Evolutionary conservation across 192 early-diverging fungal genomes (phyloP).

Genomic region (Coemansia sp.): DNA sequence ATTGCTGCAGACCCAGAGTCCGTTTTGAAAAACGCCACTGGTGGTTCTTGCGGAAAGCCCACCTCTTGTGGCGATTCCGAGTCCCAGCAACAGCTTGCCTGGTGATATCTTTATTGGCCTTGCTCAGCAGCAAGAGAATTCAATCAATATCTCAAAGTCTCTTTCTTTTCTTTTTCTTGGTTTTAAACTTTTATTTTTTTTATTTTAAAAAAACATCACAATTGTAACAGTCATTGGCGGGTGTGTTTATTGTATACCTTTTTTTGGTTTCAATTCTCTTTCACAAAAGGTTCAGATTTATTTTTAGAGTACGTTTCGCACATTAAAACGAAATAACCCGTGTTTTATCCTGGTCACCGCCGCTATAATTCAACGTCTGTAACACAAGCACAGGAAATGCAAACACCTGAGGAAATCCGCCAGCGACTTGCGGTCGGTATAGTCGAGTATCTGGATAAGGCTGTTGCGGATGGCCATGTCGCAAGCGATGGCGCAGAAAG

Average conservation of each 20-base stretch:
- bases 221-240: background rate
- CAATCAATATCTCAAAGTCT: background rate
- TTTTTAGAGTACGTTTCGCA: background rate
- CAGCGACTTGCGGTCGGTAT: conserved; percentile 47
- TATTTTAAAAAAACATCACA: no score
- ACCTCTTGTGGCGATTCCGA: conserved; percentile 43
- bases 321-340: background rate
- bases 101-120: conserved; percentile 24
- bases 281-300: background rate
- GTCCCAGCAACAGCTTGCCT: conserved; percentile 47
- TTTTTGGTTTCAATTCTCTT: background rate
- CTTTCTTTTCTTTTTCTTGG: background rate
- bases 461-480: conserved; percentile 37
- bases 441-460: conserved; percentile 54
- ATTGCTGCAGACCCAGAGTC: conserved; percentile 62
- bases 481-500: conserved; percentile 50
- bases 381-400: conserved; percentile 10
- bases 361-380: background rate
- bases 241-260: background rate
- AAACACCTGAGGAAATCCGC: conserved; percentile 24
- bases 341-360: background rate
- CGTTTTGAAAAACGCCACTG: conserved; percentile 47
- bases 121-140: background rate
- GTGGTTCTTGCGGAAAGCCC: conserved; percentile 47
- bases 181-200: no score